phyloP scores from a whole-genome alignment of 2,329 filamentous ascomycete species.

The Dothideomycetes sp. region DNA sequence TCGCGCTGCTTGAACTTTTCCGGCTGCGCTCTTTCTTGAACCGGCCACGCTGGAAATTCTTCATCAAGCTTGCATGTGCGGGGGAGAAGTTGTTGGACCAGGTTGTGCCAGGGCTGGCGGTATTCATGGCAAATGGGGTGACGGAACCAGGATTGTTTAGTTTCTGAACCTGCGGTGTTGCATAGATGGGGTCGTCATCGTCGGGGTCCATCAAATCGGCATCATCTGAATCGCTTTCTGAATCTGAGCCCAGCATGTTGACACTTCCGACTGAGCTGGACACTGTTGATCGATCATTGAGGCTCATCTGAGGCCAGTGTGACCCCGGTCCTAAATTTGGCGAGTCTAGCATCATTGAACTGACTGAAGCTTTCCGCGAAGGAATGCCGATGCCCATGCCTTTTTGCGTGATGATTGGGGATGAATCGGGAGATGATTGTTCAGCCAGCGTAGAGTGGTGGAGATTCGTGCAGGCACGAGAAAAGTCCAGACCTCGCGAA shows the following conservation, averaged over 20 bases:
- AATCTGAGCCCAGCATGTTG: constrained; percentile 69
- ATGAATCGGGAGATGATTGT: constrained; percentile 78
- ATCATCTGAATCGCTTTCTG: constrained; percentile 55
- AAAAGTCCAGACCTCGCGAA: constrained; percentile 86
- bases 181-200: constrained; percentile 61
- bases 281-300: constrained; percentile 56
- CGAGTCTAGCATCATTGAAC: constrained; percentile 44
- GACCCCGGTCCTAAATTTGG: constrained; percentile 43
- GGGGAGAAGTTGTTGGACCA: constrained; percentile 54
- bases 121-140: constrained; percentile 26
- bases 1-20: constrained; percentile 51
- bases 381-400: constrained; percentile 44
- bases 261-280: constrained; percentile 76
- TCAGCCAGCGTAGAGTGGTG: constrained; percentile 93
- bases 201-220: constrained; percentile 37
- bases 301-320: constrained; percentile 12
- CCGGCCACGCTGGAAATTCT: constrained; percentile 61
- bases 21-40: constrained; percentile 43
- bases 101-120: constrained; percentile 35
- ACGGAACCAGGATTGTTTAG: constrained; percentile 36
- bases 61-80: constrained; percentile 60
- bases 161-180: constrained; percentile 68
- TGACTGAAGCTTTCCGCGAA: constrained; percentile 34
- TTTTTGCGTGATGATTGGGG: constrained; percentile 68
- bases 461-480: constrained; percentile 81